These are phyloP conservation scores for Suhomyces ambrosiae DNA, from an alignment of 1,139 yeast species.

Conservation along the genomic window DNA sequence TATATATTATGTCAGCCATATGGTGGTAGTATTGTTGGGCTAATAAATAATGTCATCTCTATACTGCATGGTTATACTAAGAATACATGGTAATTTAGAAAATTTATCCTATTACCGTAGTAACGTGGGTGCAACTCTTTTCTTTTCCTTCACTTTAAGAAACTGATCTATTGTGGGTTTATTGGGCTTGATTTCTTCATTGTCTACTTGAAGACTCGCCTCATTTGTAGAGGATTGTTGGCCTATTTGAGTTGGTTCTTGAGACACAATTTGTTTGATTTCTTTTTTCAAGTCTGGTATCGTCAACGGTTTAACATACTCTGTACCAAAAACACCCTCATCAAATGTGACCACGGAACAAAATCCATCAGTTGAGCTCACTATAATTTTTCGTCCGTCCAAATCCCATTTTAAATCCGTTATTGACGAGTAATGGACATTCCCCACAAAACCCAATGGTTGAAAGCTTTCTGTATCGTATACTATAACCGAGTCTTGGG, in stretches of 20 bases:
- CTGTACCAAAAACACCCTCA: constrained; percentile 54
- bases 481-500: constrained; percentile 80
- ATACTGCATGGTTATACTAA: no score
- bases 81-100: no score
- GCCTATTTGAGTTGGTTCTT: neutral
- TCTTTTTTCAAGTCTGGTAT: no score
- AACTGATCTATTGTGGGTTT: constrained; percentile 12
- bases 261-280: no score
- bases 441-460: constrained; percentile 76
- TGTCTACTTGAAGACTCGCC: neutral
- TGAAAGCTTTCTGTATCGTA: constrained; percentile 73
- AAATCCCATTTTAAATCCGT: constrained; percentile 86
- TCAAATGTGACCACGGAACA: constrained; percentile 68
- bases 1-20: no score
- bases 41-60: no score
- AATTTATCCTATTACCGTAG: constrained; percentile 19
- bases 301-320: no score
- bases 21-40: no score
- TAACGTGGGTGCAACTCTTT: constrained; percentile 49
- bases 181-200: neutral
- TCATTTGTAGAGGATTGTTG: neutral
- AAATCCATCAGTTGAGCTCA: constrained; percentile 94
- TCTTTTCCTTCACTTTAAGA: constrained; percentile 23
- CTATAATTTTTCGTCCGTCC: constrained; percentile 70
- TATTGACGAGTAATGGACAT: constrained; percentile 83